Evolutionary conservation across 202 grass and related monocot genomes (phyloP), one percentile per base, ranked within the genome.

Genomic region (Zoysia matrella): DNA sequence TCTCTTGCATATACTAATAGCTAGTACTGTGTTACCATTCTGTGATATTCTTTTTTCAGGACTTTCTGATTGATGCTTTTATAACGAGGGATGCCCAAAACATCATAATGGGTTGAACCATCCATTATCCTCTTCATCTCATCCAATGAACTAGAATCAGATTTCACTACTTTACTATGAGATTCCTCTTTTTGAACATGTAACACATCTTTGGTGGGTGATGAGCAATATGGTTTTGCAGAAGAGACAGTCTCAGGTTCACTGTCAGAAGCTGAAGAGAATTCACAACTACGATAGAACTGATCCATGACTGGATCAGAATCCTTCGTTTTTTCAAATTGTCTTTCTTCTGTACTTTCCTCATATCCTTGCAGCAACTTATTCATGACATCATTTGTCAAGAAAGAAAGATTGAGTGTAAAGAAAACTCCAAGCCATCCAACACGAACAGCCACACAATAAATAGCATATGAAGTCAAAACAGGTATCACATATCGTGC

Each of bases 111-210:
- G 72, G 88, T 99, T 18, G 47, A 90, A 15, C 87, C 89, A 76
- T 80, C 86, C 89, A 92, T 86, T 87, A 99, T 94, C 76, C 97
- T 91, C 76, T 94, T 91, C 86, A 99, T 96, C 83, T 96, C 97
- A 84, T 90, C 97, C 84, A 93, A 74, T 48, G 97, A 91, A 87
- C 57, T 80, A 22, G 73, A 84, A 79, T 94, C 91, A 48, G 85
- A 87, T 75, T 90, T 93, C 63, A 84, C 85, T 76, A 89, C 80
- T 83, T 90, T 94, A 75, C 81, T 93, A 92, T 87, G 75, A 88
- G 93, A 82, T 83, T 83, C 82, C 72, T 90, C 89, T 74, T 96
- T 90, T 41, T 90, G 85, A 71, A 85, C 80, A 87, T 93, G 84
- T 60, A 95, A 78, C 39, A 92, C 83, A 83, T 86, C 87, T 83